Base-by-base conservation (phyloP, 305 asterid species). In the Solanum aculeatissimum region DNA sequence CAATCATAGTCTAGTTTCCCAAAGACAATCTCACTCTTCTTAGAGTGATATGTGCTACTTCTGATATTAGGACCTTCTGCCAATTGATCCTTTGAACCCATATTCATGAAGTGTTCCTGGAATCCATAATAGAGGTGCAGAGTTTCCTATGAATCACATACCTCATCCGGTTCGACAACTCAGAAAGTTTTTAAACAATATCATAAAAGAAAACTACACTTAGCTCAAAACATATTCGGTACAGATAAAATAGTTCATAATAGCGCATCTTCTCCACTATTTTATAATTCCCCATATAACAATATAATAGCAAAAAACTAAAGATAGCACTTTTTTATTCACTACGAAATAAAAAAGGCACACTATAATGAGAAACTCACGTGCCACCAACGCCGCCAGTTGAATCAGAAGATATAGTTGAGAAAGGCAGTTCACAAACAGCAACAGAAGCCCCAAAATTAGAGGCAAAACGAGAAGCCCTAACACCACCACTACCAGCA, bases 341-440 rank as follows among this genome's bases (percentile, higher is more conserved):
- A 9, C 27, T 18, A 49, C 0, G 8, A 23, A 13, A 60, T n/a
- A 6, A 25, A 58, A 71, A 82, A n/a, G 66, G 62, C 19, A 21
- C 62, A 55, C 68, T 60, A 42, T 21, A 81, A 62, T 51, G 14
- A 81, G 54, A 85, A 82, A 83, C 93, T 75, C 89, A 96, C 98
- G 99, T 96, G 92, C 99, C 98, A 49, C 98, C 99, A 58, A 94
- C 91, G 85, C 99, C 99, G 42, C 98, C 99, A 19, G 96, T 62
- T 60, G 93, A 63, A 38, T 95, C 99, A 13, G 98, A 95, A 15
- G 99, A 96, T 81, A 96, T 91, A 58, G 99, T 95, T 25, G 93
- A 85, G 87, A 95, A 96, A 49, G 99, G 98, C 82, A 96, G 92
- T 90, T 96, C 99, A 89, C 98, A 96, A 81, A 96, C 87, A 83